These are phyloP conservation scores for Phyllosticta citrichinensis DNA, from an alignment of 2,329 filamentous ascomycete genomes.

Conservation along the genomic window DNA sequence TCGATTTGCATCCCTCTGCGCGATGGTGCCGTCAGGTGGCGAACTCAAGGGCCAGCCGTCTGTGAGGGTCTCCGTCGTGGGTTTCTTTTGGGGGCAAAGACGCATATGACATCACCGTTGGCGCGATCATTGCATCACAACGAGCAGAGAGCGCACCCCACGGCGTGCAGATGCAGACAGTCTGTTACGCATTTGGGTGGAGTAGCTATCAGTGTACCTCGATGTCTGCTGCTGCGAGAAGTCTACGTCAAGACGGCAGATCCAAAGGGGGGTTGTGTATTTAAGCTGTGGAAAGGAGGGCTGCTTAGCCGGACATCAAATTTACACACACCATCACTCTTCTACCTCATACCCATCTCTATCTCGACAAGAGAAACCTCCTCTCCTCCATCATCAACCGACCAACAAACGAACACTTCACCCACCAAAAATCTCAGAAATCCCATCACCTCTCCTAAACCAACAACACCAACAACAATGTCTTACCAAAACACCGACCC, in stretches of 20 bases:
- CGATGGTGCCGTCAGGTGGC: neutral
- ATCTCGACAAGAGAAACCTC: neutral
- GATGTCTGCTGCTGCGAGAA: neutral
- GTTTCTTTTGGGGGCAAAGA: neutral
- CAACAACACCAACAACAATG: slow-evolving; percentile 19
- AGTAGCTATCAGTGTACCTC: neutral
- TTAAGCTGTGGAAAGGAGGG: neutral
- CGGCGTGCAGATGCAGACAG: neutral
- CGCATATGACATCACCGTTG: neutral
- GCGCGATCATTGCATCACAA: neutral
- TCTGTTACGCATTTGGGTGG: neutral
- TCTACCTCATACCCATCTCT: neutral
- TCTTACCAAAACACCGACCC: slow-evolving; percentile 33
- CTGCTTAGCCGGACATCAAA: too few species aligned
- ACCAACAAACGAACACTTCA: neutral
- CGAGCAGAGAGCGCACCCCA: neutral
- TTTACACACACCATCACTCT: neutral
- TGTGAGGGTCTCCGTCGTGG: neutral
- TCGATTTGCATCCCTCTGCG: neutral
- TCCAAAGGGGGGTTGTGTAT: neutral
- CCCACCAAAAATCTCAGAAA: too few species aligned
- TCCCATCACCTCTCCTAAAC: neutral
- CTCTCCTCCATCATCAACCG: neutral
- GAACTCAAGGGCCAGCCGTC: neutral
- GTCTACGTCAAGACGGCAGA: neutral